Evolutionary conservation across 2,329 filamentous ascomycete genomes (phyloP).

Genomic region (Talaromyces sp.): DNA sequence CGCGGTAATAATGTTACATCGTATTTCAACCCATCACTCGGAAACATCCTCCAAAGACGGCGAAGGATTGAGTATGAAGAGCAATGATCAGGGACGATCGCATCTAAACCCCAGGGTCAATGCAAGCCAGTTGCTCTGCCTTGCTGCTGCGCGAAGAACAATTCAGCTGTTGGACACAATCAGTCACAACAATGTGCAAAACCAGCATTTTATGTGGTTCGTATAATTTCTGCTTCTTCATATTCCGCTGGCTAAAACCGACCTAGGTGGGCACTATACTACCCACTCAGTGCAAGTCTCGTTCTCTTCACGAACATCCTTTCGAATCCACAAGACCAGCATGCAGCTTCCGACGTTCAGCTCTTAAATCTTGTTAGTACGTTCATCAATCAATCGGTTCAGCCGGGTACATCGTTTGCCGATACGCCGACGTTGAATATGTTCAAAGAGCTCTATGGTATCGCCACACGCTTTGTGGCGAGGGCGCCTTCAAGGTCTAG

Average conservation of each 20-base stretch:
- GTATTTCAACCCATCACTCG: slow-evolving; percentile 3
- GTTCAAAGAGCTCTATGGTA: slow-evolving; percentile 12
- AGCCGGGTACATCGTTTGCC: slow-evolving; percentile 10
- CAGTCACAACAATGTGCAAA: slow-evolving; percentile 11
- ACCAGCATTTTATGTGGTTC: slow-evolving; percentile 14
- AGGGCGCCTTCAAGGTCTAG: neutral
- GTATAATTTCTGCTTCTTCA: neutral
- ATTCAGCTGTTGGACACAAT: slow-evolving; percentile 10
- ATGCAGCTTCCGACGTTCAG: slow-evolving; percentile 6
- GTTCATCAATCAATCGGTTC: slow-evolving; percentile 4
- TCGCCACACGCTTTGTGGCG: slow-evolving; percentile 7
- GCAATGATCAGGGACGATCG: neutral
- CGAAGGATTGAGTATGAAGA: neutral
- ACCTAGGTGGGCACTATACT: slow-evolving; percentile 5
- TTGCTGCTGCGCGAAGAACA: slow-evolving; percentile 9
- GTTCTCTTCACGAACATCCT: slow-evolving; percentile 15
- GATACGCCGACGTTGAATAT: slow-evolving; percentile 6
- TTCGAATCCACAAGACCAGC: slow-evolving; percentile 12
- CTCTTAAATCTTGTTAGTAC: slow-evolving; percentile 2
- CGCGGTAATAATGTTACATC: slow-evolving; percentile 14
- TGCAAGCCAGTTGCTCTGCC: slow-evolving; percentile 10
- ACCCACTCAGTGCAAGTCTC: slow-evolving; percentile 10
- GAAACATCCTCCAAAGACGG: neutral
- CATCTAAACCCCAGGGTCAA: neutral
- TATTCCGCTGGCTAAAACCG: neutral